Evolutionary conservation across 164 flowering plant species (phyloP).

Genomic region (Magnolia sinica): DNA sequence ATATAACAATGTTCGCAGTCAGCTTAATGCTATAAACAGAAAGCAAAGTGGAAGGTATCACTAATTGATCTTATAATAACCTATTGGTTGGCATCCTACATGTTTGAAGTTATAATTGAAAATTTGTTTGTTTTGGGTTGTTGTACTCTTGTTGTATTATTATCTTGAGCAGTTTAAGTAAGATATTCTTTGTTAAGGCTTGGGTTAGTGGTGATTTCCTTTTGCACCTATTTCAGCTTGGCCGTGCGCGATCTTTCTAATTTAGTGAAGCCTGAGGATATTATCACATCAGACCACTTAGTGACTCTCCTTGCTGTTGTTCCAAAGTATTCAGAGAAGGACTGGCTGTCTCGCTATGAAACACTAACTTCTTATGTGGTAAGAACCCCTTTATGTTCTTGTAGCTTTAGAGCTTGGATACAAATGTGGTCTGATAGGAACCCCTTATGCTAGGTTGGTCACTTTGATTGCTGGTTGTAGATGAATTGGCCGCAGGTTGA

Average conservation of each 20-base stretch:
- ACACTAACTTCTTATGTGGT: constrained; percentile 87
- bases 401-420: too few relatives aligned
- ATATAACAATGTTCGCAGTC: constrained; percentile 92
- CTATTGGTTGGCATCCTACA: neutral
- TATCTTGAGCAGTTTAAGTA: too few relatives aligned
- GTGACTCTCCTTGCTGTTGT: constrained; percentile 93
- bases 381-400: constrained; percentile 15
- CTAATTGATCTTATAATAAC: neutral
- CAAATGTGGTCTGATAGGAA: too few relatives aligned
- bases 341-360: constrained; percentile 88
- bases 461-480: too few relatives aligned
- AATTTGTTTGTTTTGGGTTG: too few relatives aligned
- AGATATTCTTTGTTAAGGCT: too few relatives aligned
- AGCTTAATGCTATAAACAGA: constrained; percentile 86
- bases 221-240: constrained; percentile 50
- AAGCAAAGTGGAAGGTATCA: constrained; percentile 94
- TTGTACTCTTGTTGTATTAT: too few relatives aligned
- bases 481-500: too few relatives aligned
- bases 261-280: constrained; percentile 83
- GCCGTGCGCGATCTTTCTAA: constrained; percentile 94
- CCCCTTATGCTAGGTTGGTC: too few relatives aligned
- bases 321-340: constrained; percentile 94
- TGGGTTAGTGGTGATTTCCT: neutral
- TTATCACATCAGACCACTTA: constrained; percentile 75
- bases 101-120: neutral